phyloP scores from a whole-genome alignment of 2,329 filamentous ascomycete species.

The Trichoderma afroharzianum region DNA sequence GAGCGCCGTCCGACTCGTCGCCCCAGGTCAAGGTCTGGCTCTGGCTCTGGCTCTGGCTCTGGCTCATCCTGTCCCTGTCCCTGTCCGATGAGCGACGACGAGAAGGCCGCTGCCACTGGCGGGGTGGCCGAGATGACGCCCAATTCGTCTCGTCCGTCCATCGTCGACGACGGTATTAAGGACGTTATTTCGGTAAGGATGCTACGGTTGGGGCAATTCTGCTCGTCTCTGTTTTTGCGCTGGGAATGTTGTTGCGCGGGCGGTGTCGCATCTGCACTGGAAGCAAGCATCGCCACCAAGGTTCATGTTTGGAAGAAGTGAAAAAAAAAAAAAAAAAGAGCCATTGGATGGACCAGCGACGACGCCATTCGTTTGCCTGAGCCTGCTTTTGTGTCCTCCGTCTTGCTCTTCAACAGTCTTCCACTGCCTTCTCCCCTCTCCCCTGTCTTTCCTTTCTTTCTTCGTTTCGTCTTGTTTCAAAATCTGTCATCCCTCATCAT shows the following conservation, averaged over 20 bases:
- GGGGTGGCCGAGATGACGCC: constrained; percentile 14
- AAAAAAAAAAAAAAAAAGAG: neutral
- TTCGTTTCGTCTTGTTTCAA: neutral
- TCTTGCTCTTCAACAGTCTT: neutral
- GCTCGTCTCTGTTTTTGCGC: neutral
- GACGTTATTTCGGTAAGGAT: constrained; percentile 17
- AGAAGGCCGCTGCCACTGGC: constrained; percentile 11
- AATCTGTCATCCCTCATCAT: neutral
- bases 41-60: too few relatives aligned
- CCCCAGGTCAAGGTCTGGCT: neutral
- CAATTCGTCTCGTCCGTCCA: constrained; percentile 18
- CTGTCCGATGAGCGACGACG: constrained; percentile 15
- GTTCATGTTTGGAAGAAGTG: neutral
- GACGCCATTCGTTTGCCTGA: neutral
- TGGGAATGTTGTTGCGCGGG: neutral
- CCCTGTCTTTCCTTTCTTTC: neutral
- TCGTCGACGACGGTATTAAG: constrained; percentile 16
- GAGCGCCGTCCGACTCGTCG: constrained; percentile 2
- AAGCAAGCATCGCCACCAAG: neutral
- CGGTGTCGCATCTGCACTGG: neutral
- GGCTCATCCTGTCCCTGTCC: neutral
- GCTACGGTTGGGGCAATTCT: neutral
- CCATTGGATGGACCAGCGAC: neutral
- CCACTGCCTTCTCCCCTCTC: neutral
- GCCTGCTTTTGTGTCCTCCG: neutral